Evolutionary conservation across 768 basidiomycete species (phyloP).

Genomic region (Xerocomellus chrysenteron): DNA sequence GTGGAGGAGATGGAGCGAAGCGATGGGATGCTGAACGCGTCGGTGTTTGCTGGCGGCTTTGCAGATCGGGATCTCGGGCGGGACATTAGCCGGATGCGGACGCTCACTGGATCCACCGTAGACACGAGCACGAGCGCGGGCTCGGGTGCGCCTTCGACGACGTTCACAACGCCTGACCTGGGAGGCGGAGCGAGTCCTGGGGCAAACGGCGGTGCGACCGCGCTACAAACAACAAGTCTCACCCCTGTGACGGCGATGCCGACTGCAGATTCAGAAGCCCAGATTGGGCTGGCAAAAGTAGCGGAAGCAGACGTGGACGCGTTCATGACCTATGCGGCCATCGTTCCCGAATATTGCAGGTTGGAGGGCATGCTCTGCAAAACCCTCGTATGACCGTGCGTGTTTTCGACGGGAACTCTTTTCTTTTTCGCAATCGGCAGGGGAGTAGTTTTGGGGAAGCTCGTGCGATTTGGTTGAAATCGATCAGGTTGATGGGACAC

Average conservation of each 20-base stretch:
- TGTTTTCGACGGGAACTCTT: not conserved
- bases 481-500: no score
- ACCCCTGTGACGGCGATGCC: constrained; percentile 71
- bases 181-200: constrained; percentile 36
- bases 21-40: constrained; percentile 27
- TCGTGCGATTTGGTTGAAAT: not conserved
- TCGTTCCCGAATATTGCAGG: constrained; percentile 80
- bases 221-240: constrained; percentile 53
- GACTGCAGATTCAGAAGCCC: constrained; percentile 69
- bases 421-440: not conserved
- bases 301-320: constrained; percentile 83
- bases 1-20: constrained; percentile 54
- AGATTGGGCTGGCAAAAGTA: constrained; percentile 76
- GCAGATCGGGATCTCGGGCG: constrained; percentile 42
- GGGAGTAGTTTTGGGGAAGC: not conserved
- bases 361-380: constrained; percentile 80
- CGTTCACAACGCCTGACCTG: constrained; percentile 64
- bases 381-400: constrained; percentile 40
- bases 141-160: constrained; percentile 45
- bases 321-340: constrained; percentile 82
- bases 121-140: constrained; percentile 33
- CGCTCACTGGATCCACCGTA: constrained; percentile 50
- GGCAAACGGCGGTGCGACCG: constrained; percentile 28
- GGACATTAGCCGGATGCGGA: constrained; percentile 47
- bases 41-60: constrained; percentile 36